Percentiles rank a stretch among this genome's conserved stretches.
Conservation (phyloP, 1,139 yeast species). For the Schizosaccharomyces versatilis region DNA sequence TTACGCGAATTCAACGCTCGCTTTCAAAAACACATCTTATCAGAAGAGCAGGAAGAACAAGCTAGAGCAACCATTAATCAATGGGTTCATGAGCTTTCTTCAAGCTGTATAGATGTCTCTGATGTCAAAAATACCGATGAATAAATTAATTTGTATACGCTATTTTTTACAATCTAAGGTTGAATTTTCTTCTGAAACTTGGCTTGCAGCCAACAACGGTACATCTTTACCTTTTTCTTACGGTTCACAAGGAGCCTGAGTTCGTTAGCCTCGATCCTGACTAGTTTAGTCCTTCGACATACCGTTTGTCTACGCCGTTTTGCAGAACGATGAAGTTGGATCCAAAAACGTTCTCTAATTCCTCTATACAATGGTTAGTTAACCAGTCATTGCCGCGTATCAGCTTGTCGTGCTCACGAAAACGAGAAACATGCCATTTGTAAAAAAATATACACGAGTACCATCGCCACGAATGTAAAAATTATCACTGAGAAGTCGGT, state of each 20-base stretch:
- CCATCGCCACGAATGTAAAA: conserved; percentile 96
- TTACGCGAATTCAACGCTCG: too few species aligned
- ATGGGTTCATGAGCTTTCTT: too few species aligned
- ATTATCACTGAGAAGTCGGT: conserved; percentile 69
- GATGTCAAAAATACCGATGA: too few species aligned
- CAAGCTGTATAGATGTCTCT: too few species aligned
- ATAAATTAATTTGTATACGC: too few species aligned
- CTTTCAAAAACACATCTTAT: too few species aligned
- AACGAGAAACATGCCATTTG: conserved; percentile 66
- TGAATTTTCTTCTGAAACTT: conserved; percentile 29
- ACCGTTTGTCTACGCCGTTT: conserved; percentile 3
- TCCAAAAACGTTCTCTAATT: neutral
- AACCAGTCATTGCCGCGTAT: neutral
- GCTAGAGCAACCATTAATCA: too few species aligned
- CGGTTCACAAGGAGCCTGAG: conserved; percentile 77
- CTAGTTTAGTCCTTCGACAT: neutral
- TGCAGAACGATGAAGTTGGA: neutral
- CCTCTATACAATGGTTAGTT: neutral
- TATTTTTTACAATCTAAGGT: too few species aligned
- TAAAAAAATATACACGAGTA: conserved; percentile 85
- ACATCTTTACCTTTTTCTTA: conserved; percentile 82
- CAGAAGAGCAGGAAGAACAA: too few species aligned
- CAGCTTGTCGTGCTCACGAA: conserved; percentile 20
- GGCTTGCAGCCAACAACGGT: conserved; percentile 90
- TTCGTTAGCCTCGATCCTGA: conserved; percentile 48